Evolutionary conservation across 495 filamentous ascomycete species (phyloP), one percentile per base, ranked within the genome.

Genomic region (Hypoxylon crocopeplum): DNA sequence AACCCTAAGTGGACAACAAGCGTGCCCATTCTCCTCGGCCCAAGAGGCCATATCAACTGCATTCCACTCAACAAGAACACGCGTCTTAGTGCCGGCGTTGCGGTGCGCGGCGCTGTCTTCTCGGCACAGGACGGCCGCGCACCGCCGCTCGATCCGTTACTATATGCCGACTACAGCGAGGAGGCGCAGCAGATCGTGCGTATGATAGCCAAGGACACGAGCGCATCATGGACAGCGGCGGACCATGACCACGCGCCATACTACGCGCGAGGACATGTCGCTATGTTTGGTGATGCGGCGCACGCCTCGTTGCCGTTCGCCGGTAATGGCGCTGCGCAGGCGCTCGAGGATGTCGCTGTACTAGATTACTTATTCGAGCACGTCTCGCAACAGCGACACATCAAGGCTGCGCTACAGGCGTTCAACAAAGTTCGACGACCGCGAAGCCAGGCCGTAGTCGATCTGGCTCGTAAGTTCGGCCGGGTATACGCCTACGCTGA

Each of bases 301-400:
- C 85, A 88, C 67, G 77, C 84, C 1, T 76, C 84, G 32, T 69
- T 86, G 5, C 84, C 84, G 0, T 85, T 83, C 20, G 79, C 77
- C 4, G 79, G 76, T 0, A 80, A 84, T 56, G 85, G 84, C 0
- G 84, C 81, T 0, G 82, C 81, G 7, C 83, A 85, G 60, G 84
- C 85, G 0, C 71, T 88, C 57, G 85, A 88, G 58, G 85, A 87
- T 59, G 85, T 78, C 2, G 72, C 72, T 0, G 72, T 79, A 21
- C 66, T 82, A 6, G 63, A 72, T 5, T 49, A 47, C 5, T 42
- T 79, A 16, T 66, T 79, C 16, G 40, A 29, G 0, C 60, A 66
- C 27, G 70, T 69, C 11, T 17, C 19, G 16, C 8, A 22, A 0
- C 21, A 29, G 5, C 29, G 6, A 5, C 37, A 68, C 11, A 56